Evolutionary conservation across 179 eudicot genomes (phyloP).

Genomic region (Silene noctiflora): DNA sequence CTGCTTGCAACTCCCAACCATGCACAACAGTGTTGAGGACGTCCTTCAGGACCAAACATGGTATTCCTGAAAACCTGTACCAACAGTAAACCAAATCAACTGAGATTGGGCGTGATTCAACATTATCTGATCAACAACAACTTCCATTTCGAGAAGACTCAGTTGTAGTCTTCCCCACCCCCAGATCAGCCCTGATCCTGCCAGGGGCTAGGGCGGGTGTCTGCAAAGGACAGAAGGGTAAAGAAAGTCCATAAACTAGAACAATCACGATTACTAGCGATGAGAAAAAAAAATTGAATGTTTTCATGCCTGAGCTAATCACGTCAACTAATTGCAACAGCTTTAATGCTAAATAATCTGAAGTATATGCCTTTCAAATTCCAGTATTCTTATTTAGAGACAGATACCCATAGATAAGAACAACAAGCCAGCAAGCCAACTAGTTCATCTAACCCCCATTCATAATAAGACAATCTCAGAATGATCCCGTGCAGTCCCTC

Average conservation of each 20-base stretch:
- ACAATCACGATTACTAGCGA: neutral
- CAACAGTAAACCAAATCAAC: slow-evolving; percentile 17
- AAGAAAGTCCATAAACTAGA: neutral
- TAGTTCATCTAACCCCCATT: slow-evolving; percentile 5
- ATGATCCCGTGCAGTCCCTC: neutral
- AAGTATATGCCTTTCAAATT: neutral
- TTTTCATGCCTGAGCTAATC: neutral
- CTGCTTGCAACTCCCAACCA: slow-evolving; percentile 99
- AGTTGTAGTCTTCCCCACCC: neutral
- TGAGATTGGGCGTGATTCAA: neutral
- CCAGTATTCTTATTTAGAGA: neutral
- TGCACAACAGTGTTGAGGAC: slow-evolving; percentile 99
- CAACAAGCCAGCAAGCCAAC: neutral
- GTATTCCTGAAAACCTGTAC: slow-evolving; percentile 94
- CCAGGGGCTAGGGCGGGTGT: neutral
- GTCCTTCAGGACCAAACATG: slow-evolving; percentile 99
- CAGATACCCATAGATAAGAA: neutral
- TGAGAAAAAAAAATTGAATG: neutral
- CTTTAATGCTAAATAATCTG: neutral
- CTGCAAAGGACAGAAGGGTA: neutral
- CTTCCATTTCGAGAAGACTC: neutral
- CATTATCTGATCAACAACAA: neutral
- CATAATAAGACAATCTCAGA: neutral
- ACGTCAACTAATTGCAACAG: neutral
- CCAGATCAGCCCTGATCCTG: neutral